Evolutionary conservation across 352 stramenopile species (phyloP), one percentile per base, ranked within the genome.

Genomic region (Globisporangium cederbergense): DNA sequence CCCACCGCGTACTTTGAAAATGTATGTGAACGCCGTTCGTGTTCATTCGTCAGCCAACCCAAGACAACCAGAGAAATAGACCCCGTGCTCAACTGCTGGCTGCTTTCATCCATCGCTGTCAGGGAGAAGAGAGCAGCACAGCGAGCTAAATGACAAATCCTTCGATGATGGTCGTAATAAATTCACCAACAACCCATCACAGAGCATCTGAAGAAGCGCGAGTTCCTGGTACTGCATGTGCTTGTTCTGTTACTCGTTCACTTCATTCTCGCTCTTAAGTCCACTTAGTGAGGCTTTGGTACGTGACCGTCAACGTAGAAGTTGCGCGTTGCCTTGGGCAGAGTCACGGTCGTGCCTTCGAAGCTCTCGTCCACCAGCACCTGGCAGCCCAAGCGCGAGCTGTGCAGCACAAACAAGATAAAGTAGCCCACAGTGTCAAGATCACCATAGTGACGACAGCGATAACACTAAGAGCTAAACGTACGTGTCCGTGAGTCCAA

Each of bases 301-400:
- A 98, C 96, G 73, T 99, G 96, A 38, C 97, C 96, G 78, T 99
- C 97, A 18, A 99, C 97, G 83, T 99, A 99, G 71, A 99, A 99
- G 86, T 99, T 99, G 67, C 97, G 89, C 40, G 96, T 99, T 40
- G 97, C 96, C 55, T 92, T 85, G 10, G 98, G 98, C 62, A 99
- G 81, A 70, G 86, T 90, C 64, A 99, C 86, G 0, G 72, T 90
- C 25, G 83, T 90, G 58, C 83, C 81, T 58, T 91, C 97, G 71
- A 99, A 98, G 53, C 83, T 78, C 72, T 97, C 76, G 47, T 89
- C 88, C 34, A 98, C 76, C 47, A 97, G 74, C 51, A 98, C 90
- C 59, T 97, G 90, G 65, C 89, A 98, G 52, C 92, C 92, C 72
- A 98, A 78, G 60, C 92, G 90, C 54, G 90, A 97, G n/a, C 83